phyloP scores from a whole-genome alignment of 1,284 basidiomycete genomes.

The Hymenochaete sp. region DNA sequence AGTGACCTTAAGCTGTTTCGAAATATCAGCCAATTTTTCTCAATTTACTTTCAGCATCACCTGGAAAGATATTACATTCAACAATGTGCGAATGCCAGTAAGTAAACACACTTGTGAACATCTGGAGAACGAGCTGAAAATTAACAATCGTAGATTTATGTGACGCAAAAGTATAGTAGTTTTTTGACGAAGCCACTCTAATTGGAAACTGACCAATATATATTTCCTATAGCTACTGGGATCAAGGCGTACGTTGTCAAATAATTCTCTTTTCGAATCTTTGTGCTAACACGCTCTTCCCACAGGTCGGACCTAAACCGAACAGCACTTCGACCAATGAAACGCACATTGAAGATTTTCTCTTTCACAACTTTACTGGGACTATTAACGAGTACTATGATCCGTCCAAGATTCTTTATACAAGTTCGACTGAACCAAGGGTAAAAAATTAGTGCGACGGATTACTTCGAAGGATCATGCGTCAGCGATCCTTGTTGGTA shows the following conservation, averaged over 20 bases:
- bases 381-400: slow-evolving; percentile 40
- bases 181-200: neutral
- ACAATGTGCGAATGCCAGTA: slow-evolving; percentile 48
- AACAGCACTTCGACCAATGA: slow-evolving; percentile 39
- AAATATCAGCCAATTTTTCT: neutral
- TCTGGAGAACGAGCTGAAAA: neutral
- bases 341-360: slow-evolving; percentile 46
- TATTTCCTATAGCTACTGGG: slow-evolving; percentile 41
- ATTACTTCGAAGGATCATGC: slow-evolving; percentile 49
- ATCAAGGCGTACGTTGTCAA: slow-evolving; percentile 36
- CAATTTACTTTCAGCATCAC: slow-evolving; percentile 34
- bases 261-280: slow-evolving; percentile 7
- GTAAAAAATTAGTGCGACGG: slow-evolving; percentile 30
- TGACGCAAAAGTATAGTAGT: slow-evolving; percentile 50
- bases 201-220: neutral
- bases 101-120: slow-evolving; percentile 19
- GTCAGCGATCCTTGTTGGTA: slow-evolving; percentile 50
- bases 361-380: slow-evolving; percentile 46
- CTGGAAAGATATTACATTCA: slow-evolving; percentile 48
- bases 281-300: neutral
- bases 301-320: slow-evolving; percentile 36
- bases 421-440: neutral
- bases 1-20: slow-evolving; percentile 30
- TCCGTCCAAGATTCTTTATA: neutral
- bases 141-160: slow-evolving; percentile 36